phyloP scores from a whole-genome alignment of 176 grass and related monocot species.

The Areca catechu region DNA sequence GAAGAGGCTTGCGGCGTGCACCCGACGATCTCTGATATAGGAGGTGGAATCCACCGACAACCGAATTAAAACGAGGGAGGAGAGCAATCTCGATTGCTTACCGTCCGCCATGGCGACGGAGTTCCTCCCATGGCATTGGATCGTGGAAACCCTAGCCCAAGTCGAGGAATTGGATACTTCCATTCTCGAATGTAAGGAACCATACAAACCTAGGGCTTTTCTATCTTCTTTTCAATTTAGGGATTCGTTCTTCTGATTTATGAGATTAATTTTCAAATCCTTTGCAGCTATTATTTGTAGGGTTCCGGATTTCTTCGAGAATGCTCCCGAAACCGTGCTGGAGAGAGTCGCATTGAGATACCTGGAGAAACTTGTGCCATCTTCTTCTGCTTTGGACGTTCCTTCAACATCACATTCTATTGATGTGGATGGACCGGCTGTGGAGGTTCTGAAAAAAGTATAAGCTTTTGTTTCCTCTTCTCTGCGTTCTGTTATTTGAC shows the following conservation, averaged over 20 bases:
- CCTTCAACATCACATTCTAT: too few relatives aligned
- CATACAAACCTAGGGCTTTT: background rate
- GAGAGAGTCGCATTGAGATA: conserved; percentile 31
- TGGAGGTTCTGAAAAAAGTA: too few relatives aligned
- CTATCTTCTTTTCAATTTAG: background rate
- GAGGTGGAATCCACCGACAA: too few relatives aligned
- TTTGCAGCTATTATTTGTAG: conserved; percentile 21
- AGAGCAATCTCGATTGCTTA: too few relatives aligned
- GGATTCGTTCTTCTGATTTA: conserved; percentile 1
- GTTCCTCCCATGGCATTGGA: conserved; percentile 13
- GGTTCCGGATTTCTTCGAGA: conserved; percentile 17
- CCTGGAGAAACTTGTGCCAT: conserved; percentile 18
- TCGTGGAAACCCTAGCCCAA: conserved; percentile 36
- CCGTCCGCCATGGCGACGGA: too few relatives aligned
- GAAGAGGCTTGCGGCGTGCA: too few relatives aligned
- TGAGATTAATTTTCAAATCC: background rate
- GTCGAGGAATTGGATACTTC: conserved; percentile 7
- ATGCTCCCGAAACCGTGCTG: conserved; percentile 11
- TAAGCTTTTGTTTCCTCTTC: too few relatives aligned
- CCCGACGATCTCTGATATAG: too few relatives aligned
- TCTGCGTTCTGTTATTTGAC: too few relatives aligned
- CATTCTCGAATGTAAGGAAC: conserved; percentile 16
- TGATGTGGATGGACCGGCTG: too few relatives aligned
- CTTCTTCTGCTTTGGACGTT: too few relatives aligned
- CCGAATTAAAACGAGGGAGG: too few relatives aligned